Evolutionary conservation across 2,329 filamentous ascomycete genomes (phyloP), one percentile per base, ranked within the genome.

Genomic region (Cladobotryum protrusum): DNA sequence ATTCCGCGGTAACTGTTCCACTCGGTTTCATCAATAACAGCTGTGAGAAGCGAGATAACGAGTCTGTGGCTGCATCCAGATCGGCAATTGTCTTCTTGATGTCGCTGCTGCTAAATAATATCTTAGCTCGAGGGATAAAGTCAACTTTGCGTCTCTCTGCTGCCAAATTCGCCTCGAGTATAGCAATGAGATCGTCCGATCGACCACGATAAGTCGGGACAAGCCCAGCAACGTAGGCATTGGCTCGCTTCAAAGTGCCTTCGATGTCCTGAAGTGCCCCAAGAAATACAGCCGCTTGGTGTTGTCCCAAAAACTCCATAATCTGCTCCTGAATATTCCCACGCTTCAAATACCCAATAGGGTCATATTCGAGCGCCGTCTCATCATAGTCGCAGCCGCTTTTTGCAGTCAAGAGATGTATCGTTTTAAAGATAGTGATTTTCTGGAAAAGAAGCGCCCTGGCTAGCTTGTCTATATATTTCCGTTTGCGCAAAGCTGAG

Each of bases 71-170:
- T 2, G 35, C 29, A 20, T 50, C 49, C 1, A 50, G 49, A 12
- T 47, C 49, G 6, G 12, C 14, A 12, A 50, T 50, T 36, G 44
- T 50, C 7, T 50, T 33, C 7, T 47, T 50, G 20, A 50, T 48
- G 3, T 47, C 49, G 37, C 36, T 47, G 13, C 45, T 48, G 11
- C 29, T 50, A 4, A 50, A 24, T 18, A 45, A 37, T 12, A 50
- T 35, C 13, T 33, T 48, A 11, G 48, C 32, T 2, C 49, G 49
- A 11, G 43, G 44, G 2, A 50, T 24, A 2, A 50, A 35, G 18
- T 50, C 49, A 6, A 43, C n/a, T 11, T 37, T 35, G 13, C 43
- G 39, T 17, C 33, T 32, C 5, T 47, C 32, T 6, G 37, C 37
- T 1, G 37, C 9, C 5, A 18, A 32, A 12, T 50, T 50, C 32